Base-by-base conservation (phyloP, 179 eudicot genomes). In the Sideroxylon spinosum region DNA sequence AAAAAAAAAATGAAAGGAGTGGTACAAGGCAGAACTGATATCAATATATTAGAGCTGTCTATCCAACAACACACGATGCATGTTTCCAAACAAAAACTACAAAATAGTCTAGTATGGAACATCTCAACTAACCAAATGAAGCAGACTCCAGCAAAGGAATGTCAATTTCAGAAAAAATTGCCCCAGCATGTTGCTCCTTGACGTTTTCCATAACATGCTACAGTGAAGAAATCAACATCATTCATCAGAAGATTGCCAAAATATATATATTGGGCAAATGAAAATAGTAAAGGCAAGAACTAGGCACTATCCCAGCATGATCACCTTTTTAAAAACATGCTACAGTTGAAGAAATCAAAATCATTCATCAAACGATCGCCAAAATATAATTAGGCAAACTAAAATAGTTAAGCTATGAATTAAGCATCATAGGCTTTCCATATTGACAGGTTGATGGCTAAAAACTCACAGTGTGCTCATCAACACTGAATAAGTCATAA, bases 401-500 rank as follows among this genome's bases (percentile, higher is more conserved):
- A 78, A 69, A 71, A 49, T 52, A 49, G 7, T 73, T 14, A 67
- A 59, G 56, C 6, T 20, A 84, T 49, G 61, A 23, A 50, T 56
- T 29, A 76, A 72, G 60, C 32, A 61, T 52, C 26, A 75, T 57
- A 66, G 16, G 49, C 77, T 49, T 81, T 46, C 65, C 13, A 67
- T 25, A 46, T 59, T 10, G 28, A 52, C 5, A 23, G 48, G 20
- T 12, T 59, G 71, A 76, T 37, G 76, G 44, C 48, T 26, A 62
- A 76, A 26, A 81, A 82, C 95, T 78, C 81, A 95, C 98, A 77
- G 68, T 78, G 52, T 93, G 83, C 82, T 93, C 97, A 77, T 93
- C 97, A 82, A 93, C 86, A 77, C 87, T 86, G 80, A 78, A 93
- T 66, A 86, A 49, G 82, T 95, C 98, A 78, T 89, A 95, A 81